Percentiles rank a stretch among this genome's conserved stretches.
These are phyloP conservation scores for Ottelia alismoides DNA, from an alignment of 106 monocot species.

Conservation along the genomic window DNA sequence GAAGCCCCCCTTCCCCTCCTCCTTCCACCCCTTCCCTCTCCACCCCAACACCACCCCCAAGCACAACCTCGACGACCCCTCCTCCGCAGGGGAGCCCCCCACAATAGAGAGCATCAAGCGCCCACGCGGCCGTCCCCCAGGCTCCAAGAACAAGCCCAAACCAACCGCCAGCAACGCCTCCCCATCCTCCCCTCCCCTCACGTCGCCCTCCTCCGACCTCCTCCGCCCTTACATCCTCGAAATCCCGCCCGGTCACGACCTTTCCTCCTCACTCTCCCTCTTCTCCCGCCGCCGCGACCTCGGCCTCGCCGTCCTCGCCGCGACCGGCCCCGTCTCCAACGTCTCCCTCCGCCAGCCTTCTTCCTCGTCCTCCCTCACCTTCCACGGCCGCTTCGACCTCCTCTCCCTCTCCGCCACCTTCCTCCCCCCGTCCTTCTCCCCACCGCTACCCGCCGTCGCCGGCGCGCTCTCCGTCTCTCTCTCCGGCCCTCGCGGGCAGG, in stretches of 20 bases:
- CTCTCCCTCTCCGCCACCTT: no score
- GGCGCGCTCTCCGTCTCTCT: slow-evolving; percentile 50
- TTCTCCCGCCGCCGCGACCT: slow-evolving; percentile 31
- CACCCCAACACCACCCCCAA: no score
- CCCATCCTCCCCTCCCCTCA: slow-evolving; percentile 7
- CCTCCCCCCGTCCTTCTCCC: slow-evolving; percentile 37
- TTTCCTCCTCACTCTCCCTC: slow-evolving; percentile 19
- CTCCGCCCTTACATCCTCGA: slow-evolving; percentile 57
- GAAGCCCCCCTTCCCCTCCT: no score
- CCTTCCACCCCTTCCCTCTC: no score
- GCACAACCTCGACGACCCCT: no score
- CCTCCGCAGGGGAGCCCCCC: no score
- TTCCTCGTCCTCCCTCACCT: slow-evolving; percentile 23
- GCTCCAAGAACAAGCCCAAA: slow-evolving; percentile 63
- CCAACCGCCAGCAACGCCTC: slow-evolving; percentile 38
- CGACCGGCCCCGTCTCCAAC: slow-evolving; percentile 40
- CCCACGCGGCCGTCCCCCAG: no score
- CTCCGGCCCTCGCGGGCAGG: slow-evolving; percentile 49
- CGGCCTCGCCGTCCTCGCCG: slow-evolving; percentile 42
- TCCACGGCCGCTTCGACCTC: neutral
- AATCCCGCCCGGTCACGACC: slow-evolving; percentile 43
- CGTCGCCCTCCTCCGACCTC: slow-evolving; percentile 32
- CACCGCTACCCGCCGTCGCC: slow-evolving; percentile 20
- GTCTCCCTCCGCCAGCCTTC: no score
- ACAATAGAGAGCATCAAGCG: no score